phyloP scores from a whole-genome alignment of 2,329 filamentous ascomycete genomes.

The Paecilomyces niveus region DNA sequence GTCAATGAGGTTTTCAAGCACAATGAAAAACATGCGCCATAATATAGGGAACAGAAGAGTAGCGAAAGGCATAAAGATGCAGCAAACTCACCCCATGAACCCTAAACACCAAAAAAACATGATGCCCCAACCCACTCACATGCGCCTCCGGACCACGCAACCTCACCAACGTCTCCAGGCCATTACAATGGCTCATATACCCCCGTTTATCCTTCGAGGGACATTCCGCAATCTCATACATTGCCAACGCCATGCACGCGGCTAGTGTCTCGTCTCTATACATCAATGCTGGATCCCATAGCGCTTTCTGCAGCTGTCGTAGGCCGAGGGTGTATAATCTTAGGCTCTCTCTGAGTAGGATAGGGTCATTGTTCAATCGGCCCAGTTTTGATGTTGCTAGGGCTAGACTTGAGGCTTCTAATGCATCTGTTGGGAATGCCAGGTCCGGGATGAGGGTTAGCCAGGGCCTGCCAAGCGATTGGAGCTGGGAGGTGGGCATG shows the following conservation, averaged over 20 bases:
- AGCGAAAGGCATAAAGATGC: not conserved
- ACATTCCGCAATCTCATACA: slow-evolving; percentile 32
- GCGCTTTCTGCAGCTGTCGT: slow-evolving; percentile 27
- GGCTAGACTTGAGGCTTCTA: slow-evolving; percentile 22
- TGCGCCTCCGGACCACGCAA: slow-evolving; percentile 26
- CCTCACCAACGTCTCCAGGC: slow-evolving; percentile 24
- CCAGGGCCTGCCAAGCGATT: slow-evolving; percentile 15
- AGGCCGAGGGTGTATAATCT: slow-evolving; percentile 28
- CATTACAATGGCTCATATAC: slow-evolving; percentile 25
- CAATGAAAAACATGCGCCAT: too few relatives aligned
- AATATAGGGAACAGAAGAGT: too few relatives aligned
- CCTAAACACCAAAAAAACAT: slow-evolving; percentile 25
- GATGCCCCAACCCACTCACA: slow-evolving; percentile 22
- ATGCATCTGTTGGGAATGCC: slow-evolving; percentile 14
- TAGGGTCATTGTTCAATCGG: slow-evolving; percentile 11
- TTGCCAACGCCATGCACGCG: slow-evolving; percentile 26
- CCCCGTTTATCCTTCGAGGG: slow-evolving; percentile 20
- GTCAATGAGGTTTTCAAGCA: not conserved
- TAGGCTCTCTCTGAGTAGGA: slow-evolving; percentile 17
- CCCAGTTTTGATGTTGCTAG: slow-evolving; percentile 21
- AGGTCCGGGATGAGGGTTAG: slow-evolving; percentile 18
- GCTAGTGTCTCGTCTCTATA: slow-evolving; percentile 29
- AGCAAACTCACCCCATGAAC: slow-evolving; percentile 12
- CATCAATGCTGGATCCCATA: slow-evolving; percentile 23
- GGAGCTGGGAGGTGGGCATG: slow-evolving; percentile 6